Conservation (phyloP, 805 yeast species). For the Pichia thaimueangensis region DNA sequence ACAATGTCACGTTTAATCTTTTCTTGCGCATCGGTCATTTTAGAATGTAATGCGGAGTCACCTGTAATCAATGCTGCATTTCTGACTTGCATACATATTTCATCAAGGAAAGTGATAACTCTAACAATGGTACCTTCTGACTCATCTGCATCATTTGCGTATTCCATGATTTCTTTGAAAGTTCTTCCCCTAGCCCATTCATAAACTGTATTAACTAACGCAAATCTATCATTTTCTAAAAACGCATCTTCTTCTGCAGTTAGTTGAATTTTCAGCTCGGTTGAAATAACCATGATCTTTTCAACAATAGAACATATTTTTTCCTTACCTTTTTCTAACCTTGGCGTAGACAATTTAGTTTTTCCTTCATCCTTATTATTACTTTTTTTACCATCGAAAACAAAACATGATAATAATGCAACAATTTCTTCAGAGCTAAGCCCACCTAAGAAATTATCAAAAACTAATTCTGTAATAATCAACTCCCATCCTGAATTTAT, state of each 20-base stretch:
- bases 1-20: constrained; percentile 94
- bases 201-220: constrained; percentile 86
- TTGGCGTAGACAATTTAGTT: constrained; percentile 50
- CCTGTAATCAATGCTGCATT: constrained; percentile 93
- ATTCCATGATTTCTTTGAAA: constrained; percentile 83
- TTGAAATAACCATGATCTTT: constrained; percentile 53
- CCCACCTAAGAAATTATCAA: constrained; percentile 88
- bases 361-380: constrained; percentile 51
- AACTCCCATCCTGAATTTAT: constrained; percentile 88
- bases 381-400: constrained; percentile 68
- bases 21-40: constrained; percentile 91
- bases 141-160: constrained; percentile 66
- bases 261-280: constrained; percentile 61
- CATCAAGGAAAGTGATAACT: constrained; percentile 90
- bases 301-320: constrained; percentile 68
- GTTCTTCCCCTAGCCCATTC: constrained; percentile 97
- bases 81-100: constrained; percentile 89
- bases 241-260: constrained; percentile 84
- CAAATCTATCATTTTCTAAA: constrained; percentile 77
- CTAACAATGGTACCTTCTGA: constrained; percentile 93
- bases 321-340: constrained; percentile 64
- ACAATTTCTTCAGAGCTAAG: constrained; percentile 95
- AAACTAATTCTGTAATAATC: constrained; percentile 77
- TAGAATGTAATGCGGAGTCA: constrained; percentile 79
- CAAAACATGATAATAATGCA: constrained; percentile 88